Evolutionary conservation across 148 eudicot genomes (phyloP).

Genomic region (Dysphania ambrosioides): DNA sequence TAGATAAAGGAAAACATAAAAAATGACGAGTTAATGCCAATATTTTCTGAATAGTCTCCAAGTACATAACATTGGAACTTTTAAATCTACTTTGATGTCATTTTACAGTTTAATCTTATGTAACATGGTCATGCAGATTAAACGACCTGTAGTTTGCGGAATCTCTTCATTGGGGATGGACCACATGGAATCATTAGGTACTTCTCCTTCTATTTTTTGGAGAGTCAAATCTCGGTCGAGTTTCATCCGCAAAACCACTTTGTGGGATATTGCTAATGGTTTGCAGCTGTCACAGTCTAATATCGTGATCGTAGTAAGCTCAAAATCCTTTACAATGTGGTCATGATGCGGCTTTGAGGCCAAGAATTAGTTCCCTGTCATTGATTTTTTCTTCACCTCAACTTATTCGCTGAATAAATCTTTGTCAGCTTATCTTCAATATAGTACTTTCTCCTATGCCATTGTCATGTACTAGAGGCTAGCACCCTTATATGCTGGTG

Average conservation of each 20-base stretch:
- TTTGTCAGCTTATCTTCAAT: not conserved
- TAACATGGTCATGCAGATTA: slow-evolving; percentile 48
- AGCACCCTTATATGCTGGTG: not conserved
- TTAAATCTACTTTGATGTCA: too few relatives aligned
- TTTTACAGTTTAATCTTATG: not conserved
- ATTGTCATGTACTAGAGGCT: not conserved
- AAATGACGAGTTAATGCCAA: too few relatives aligned
- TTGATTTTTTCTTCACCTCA: not conserved
- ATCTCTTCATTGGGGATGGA: slow-evolving; percentile 84
- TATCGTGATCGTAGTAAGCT: not conserved
- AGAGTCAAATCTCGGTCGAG: slow-evolving; percentile 1
- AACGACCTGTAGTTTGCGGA: slow-evolving; percentile 80
- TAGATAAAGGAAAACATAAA: too few relatives aligned
- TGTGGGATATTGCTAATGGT: not conserved
- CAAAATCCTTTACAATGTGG: not conserved
- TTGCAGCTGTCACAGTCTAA: not conserved
- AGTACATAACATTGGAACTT: too few relatives aligned
- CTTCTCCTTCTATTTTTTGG: slow-evolving; percentile 8
- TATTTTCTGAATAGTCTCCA: not conserved
- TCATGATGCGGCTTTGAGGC: not conserved
- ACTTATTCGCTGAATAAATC: not conserved
- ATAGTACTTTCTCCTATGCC: not conserved
- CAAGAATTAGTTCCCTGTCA: not conserved
- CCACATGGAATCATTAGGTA: slow-evolving; percentile 77
- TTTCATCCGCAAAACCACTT: not conserved